Conservation (phyloP, 75 land plant genomes). For the Larix kaempferi region DNA sequence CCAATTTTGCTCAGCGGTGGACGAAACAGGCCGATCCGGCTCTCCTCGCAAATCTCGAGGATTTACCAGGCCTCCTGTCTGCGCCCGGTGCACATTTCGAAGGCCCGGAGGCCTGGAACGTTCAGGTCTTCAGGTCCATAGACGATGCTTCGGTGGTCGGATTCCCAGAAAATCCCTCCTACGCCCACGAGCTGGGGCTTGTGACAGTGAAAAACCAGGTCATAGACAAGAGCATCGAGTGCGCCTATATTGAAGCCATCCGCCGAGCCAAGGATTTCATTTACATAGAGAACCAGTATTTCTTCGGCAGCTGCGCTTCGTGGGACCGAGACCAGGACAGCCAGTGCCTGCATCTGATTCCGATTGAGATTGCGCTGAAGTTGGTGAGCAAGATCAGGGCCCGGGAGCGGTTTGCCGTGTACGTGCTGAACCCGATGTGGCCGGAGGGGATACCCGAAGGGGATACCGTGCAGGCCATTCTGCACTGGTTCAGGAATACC, state of each 20-base stretch:
- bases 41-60: background rate
- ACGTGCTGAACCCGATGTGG: conserved; percentile 56
- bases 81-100: background rate
- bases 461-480: conserved; percentile 35
- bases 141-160: conserved; percentile 54
- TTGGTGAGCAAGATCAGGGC: conserved; percentile 48
- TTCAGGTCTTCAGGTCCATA: conserved; percentile 76
- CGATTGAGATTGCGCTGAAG: conserved; percentile 50
- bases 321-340: conserved; percentile 36
- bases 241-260: conserved; percentile 48
- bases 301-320: conserved; percentile 42
- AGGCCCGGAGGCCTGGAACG: conserved; percentile 54
- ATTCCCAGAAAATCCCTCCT: conserved; percentile 17
- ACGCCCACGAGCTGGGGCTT: conserved; percentile 14
- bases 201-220: conserved; percentile 27
- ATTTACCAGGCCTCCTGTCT: background rate
- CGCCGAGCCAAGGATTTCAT: conserved; percentile 47
- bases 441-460: conserved; percentile 50
- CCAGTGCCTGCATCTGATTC: conserved; percentile 35
- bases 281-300: conserved; percentile 66
- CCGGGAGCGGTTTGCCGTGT: conserved; percentile 41
- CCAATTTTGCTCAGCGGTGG: conserved; percentile 60
- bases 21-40: conserved; percentile 8
- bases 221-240: conserved; percentile 45
- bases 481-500: conserved; percentile 39